Evolutionary conservation across 2,329 filamentous ascomycete genomes (phyloP), one percentile per base, ranked within the genome.

Genomic region (Diplodia sapinea): DNA sequence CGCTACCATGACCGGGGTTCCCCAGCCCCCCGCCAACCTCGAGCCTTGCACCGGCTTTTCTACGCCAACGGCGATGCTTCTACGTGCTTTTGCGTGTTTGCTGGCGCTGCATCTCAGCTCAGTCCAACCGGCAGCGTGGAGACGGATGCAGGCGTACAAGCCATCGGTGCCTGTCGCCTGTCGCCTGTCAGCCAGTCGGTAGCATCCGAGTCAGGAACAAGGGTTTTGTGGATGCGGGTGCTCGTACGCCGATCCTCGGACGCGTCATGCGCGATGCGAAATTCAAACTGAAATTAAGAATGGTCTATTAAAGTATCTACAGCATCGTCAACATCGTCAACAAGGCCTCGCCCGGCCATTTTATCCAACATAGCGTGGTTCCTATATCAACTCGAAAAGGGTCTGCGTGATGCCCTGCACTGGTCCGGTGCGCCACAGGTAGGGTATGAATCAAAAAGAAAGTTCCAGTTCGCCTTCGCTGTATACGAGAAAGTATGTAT

Each of bases 381-480:
- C 15, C 26, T 29, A 36, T 59, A 36, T 62, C 57, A 43, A 62
- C 29, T 20, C 20, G 7, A n/a, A n/a, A 29, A 31, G 26, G 26
- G 57, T 47, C n/a, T 31, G 31, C 31, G 29, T 17, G n/a, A 26
- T 51, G 17, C 43, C 43, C n/a, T 47, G 43, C 29, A 31, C 26
- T 62, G 43, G 36, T 62, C 56, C 36, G 31, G 31, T 33, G 31
- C 31, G 6, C 31, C 43, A 29, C 59, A 12, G 43, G 43, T 51
- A 31, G 59, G 59, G 59, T 63, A 63, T 63, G 59, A 63, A 63
- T 63, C 47, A 51, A 52, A 63, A 63, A 12, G 36, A 62, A 61
- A 63, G 33, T 31, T 17, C 59, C 59, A 52, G 59, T 51, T 31
- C 59, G 59, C 59, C 59, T 4, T 63, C 59, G 47, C 59, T 63